Percentiles rank a stretch among this genome's conserved stretches.
Conservation (phyloP, 768 basidiomycete genomes). For the Leccinum ochraceum region DNA sequence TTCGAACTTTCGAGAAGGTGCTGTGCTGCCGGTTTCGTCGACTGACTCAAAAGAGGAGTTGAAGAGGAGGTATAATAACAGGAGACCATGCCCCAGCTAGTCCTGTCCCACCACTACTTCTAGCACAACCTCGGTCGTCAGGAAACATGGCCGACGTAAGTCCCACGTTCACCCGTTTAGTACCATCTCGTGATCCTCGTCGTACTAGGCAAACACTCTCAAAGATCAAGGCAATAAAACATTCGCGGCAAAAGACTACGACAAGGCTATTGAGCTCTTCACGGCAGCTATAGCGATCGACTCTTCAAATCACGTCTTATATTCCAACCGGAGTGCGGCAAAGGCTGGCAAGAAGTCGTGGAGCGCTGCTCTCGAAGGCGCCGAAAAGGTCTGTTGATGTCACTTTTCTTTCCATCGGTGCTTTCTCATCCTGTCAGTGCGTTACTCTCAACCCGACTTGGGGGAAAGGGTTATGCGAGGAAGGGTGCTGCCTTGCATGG, state of each 20-base stretch:
- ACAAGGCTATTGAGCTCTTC: no score
- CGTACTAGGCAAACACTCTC: constrained; percentile 38
- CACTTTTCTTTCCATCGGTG: background rate
- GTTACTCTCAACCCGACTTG: constrained; percentile 77
- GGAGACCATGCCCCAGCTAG: background rate
- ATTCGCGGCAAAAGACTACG: no score
- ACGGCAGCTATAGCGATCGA: no score
- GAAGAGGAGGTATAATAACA: constrained; percentile 20
- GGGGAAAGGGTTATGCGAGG: constrained; percentile 35
- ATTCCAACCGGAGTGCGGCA: no score
- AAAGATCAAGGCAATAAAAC: no score
- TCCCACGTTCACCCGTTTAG: constrained; percentile 1
- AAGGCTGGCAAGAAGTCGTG: no score
- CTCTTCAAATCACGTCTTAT: no score
- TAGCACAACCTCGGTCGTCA: background rate
- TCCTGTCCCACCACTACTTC: background rate
- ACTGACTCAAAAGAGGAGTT: background rate
- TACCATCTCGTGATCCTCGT: constrained; percentile 22
- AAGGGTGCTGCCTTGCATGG: constrained; percentile 51
- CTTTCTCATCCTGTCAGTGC: constrained; percentile 48
- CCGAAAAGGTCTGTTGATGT: constrained; percentile 62
- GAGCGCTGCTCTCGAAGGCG: constrained; percentile 71
- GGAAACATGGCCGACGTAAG: constrained; percentile 37
- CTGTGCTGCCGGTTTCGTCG: constrained; percentile 1
- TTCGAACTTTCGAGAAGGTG: constrained; percentile 36